These are phyloP conservation scores for Geotrichum aggregatum DNA, from an alignment of 1,139 yeast species.

Conservation along the genomic window DNA sequence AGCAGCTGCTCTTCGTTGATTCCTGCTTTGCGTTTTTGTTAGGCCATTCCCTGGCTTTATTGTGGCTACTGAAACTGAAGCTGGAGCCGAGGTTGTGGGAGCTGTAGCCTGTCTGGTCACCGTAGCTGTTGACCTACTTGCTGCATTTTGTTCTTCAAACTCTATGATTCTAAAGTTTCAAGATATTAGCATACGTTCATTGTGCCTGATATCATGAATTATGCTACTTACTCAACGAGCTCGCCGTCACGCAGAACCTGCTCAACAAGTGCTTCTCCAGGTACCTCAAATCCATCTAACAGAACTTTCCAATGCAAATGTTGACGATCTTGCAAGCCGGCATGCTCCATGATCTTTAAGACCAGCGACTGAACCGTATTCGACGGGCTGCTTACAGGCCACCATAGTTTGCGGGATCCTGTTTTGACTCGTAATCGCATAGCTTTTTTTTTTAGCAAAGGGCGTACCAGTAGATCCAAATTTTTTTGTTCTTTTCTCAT, in stretches of 20 bases:
- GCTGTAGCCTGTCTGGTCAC: too few relatives aligned
- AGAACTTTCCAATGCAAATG: slow-evolving; percentile 3
- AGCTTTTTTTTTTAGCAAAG: neutral
- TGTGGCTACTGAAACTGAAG: neutral
- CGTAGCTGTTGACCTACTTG: slow-evolving; percentile 1
- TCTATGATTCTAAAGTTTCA: slow-evolving; percentile 8
- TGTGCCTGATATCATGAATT: too few relatives aligned
- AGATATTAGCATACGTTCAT: neutral
- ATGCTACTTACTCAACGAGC: slow-evolving; percentile 16
- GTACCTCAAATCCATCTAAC: neutral
- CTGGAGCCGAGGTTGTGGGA: neutral
- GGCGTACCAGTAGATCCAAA: neutral
- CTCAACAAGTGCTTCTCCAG: neutral
- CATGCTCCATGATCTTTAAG: neutral
- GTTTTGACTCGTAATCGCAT: slow-evolving; percentile 9
- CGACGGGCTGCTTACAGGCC: slow-evolving; percentile 3
- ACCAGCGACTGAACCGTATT: neutral
- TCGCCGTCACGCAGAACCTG: slow-evolving; percentile 14
- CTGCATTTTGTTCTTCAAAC: slow-evolving; percentile 3
- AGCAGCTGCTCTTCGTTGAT: slow-evolving; percentile 16
- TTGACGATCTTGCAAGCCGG: too few relatives aligned
- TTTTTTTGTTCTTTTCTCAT: neutral
- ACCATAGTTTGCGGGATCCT: slow-evolving; percentile 8
- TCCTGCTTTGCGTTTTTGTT: slow-evolving; percentile 23
- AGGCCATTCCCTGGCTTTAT: slow-evolving; percentile 23